Conservation (phyloP, 2,329 filamentous ascomycete species). For the Helminthosporium solani region DNA sequence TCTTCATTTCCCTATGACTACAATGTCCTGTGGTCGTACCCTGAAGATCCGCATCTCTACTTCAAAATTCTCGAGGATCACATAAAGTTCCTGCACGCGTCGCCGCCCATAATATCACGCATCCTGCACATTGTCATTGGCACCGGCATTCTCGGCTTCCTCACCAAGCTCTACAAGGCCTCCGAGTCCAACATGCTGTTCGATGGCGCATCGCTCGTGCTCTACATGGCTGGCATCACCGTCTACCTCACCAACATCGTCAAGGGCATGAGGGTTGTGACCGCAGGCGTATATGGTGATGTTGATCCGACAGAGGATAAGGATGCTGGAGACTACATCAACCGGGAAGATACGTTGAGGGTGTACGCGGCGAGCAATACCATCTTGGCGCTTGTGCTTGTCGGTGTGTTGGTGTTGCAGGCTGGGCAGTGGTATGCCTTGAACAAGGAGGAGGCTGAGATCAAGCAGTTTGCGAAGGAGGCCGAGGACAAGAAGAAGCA, state of each 20-base stretch:
- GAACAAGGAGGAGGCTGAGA: constrained; percentile 83
- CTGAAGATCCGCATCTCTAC: constrained; percentile 65
- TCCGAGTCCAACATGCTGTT: constrained; percentile 95
- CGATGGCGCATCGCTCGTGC: constrained; percentile 70
- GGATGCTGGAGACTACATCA: constrained; percentile 65
- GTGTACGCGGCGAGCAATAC: constrained; percentile 94
- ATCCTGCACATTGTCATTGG: constrained; percentile 92
- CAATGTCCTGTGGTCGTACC: constrained; percentile 77
- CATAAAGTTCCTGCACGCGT: constrained; percentile 86
- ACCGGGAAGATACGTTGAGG: constrained; percentile 83
- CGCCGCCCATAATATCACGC: constrained; percentile 86
- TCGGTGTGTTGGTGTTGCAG: constrained; percentile 90
- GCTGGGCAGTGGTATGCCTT: constrained; percentile 99
- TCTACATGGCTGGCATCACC: constrained; percentile 82
- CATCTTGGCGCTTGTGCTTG: constrained; percentile 86
- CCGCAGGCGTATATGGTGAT: constrained; percentile 65
- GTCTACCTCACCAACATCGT: constrained; percentile 97
- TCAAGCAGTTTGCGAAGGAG: constrained; percentile 61
- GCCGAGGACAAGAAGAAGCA: constrained; percentile 33
- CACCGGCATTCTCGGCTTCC: constrained; percentile 82
- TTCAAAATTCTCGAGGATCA: constrained; percentile 85
- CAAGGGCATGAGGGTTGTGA: constrained; percentile 85
- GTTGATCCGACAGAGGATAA: constrained; percentile 41
- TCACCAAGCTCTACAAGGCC: constrained; percentile 92
- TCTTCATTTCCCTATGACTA: constrained; percentile 95